Percentiles rank a stretch among this genome's conserved stretches.
phyloP scores from a whole-genome alignment of 495 filamentous ascomycete species.

The Penicillium odoratum region DNA sequence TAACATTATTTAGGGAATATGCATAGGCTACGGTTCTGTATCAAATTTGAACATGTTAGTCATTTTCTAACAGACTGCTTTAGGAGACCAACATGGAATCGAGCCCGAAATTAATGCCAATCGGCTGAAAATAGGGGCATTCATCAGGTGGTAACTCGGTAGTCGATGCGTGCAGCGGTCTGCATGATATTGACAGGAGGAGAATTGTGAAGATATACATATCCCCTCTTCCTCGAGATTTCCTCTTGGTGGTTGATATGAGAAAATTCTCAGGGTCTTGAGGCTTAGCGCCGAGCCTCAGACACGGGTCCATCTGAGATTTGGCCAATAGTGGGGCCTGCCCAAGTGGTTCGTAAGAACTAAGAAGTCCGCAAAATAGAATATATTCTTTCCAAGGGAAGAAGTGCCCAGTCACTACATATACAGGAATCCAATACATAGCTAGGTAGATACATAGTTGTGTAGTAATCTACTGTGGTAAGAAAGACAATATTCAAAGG shows the following conservation, averaged over 20 bases:
- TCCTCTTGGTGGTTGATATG: background rate
- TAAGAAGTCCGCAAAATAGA: no score
- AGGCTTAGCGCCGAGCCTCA: background rate
- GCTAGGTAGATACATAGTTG: no score
- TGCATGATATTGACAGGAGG: background rate
- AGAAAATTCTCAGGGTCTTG: background rate
- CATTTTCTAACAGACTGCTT: background rate
- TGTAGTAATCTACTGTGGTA: no score
- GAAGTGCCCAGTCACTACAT: no score
- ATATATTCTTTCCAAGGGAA: no score
- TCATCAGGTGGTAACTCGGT: background rate
- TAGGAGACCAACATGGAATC: background rate
- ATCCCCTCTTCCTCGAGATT: background rate
- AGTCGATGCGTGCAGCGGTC: background rate
- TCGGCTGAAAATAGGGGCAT: background rate
- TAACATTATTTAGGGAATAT: constrained; percentile 1
- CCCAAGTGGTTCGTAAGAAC: no score
- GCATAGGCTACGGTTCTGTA: background rate
- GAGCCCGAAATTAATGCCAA: background rate
- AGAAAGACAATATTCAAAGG: no score
- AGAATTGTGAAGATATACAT: background rate
- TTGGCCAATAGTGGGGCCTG: no score
- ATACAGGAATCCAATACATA: no score
- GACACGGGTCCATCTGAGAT: background rate
- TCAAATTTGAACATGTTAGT: background rate